A percentile compares a stretch with the other conserved stretches of the same genome.
These are phyloP conservation scores for Stagonosporopsis rhizophila DNA, from an alignment of 2,329 filamentous ascomycete genomes.

Conservation along the genomic window DNA sequence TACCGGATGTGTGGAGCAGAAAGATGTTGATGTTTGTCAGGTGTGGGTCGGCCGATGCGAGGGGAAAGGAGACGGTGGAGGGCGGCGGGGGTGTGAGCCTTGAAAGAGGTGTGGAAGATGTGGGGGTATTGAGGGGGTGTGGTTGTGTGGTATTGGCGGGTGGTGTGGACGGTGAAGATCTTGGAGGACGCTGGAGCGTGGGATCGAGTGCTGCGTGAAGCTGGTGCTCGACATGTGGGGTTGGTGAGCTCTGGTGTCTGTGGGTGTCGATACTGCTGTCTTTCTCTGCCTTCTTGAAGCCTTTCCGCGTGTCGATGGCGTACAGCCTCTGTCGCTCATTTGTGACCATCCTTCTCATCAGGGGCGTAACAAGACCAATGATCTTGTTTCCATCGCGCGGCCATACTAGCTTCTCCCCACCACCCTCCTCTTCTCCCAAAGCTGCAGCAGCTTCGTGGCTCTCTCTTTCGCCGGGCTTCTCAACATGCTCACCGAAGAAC, in stretches of 20 bases:
- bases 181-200: constrained; percentile 1
- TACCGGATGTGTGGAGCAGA: constrained; percentile 55
- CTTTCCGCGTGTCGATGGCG: constrained; percentile 63
- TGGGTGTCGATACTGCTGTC: constrained; percentile 32
- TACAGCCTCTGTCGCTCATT: constrained; percentile 66
- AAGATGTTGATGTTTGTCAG: constrained; percentile 65
- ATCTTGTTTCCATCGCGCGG: constrained; percentile 63
- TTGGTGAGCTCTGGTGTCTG: constrained; percentile 13
- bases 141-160: neutral
- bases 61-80: constrained; percentile 12
- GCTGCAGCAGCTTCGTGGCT: constrained; percentile 43
- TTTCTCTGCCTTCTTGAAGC: constrained; percentile 48
- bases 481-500: constrained; percentile 55
- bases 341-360: constrained; percentile 65
- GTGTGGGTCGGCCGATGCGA: constrained; percentile 12
- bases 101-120: neutral
- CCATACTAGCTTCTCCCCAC: constrained; percentile 56
- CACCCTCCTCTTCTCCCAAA: constrained; percentile 50
- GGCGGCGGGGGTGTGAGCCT: neutral
- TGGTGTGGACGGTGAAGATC: neutral
- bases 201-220: constrained; percentile 21
- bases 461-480: constrained; percentile 45
- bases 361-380: constrained; percentile 63
- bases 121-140: neutral
- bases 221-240: constrained; percentile 18